These are phyloP conservation scores for Mucor circinelloides DNA, from an alignment of 371 early-diverging fungal species.

Conservation along the genomic window DNA sequence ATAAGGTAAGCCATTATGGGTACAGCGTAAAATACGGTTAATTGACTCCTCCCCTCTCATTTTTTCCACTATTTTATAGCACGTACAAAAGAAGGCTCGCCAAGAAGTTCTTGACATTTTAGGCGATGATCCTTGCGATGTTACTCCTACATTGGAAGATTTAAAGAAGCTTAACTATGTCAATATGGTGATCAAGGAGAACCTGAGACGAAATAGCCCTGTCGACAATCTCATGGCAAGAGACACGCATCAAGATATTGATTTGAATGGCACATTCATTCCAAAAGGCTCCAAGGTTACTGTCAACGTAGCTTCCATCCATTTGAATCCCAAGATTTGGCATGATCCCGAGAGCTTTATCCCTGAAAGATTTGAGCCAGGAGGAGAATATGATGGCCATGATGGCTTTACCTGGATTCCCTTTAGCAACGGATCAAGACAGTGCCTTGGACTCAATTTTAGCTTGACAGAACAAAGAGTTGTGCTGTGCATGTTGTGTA, in stretches of 20 bases:
- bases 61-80: slow-evolving; percentile 6
- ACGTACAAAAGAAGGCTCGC: slow-evolving; percentile 52
- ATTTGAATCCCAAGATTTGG: slow-evolving; percentile 26
- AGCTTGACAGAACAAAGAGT: slow-evolving; percentile 36
- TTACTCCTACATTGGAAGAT: slow-evolving; percentile 47
- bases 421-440: slow-evolving; percentile 32
- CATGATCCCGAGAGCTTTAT: slow-evolving; percentile 19
- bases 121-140: slow-evolving; percentile 43
- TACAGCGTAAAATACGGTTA: too few species aligned
- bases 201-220: slow-evolving; percentile 48
- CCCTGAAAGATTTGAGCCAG: slow-evolving; percentile 25
- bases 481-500: slow-evolving; percentile 31
- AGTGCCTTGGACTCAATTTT: slow-evolving; percentile 41
- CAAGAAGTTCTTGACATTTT: slow-evolving; percentile 52
- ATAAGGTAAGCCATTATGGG: slow-evolving; percentile 41
- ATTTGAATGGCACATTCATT: slow-evolving; percentile 34
- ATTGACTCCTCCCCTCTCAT: too few species aligned
- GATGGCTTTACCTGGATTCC: slow-evolving; percentile 28
- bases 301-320: slow-evolving; percentile 39
- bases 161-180: slow-evolving; percentile 46
- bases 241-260: slow-evolving; percentile 25
- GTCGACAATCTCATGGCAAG: slow-evolving; percentile 16
- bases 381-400: slow-evolving; percentile 4
- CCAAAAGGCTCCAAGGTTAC: slow-evolving; percentile 43
- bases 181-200: slow-evolving; percentile 44